Conservation (phyloP, 2,329 filamentous ascomycete genomes). For the Cercospora zeina region DNA sequence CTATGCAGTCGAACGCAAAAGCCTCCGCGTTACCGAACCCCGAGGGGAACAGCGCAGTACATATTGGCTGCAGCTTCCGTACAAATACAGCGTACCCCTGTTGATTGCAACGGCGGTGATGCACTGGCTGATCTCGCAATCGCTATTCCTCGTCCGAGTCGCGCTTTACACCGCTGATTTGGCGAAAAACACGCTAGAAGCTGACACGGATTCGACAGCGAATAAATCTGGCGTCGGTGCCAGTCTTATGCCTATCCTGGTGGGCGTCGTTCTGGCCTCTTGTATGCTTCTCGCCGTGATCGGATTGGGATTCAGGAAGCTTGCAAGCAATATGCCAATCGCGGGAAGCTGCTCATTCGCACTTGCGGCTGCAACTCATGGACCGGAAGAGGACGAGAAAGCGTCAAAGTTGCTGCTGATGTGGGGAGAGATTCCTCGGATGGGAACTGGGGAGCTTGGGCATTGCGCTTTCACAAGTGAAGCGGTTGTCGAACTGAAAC, state of each 20-base stretch:
- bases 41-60: slow-evolving; percentile 43
- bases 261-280: background rate
- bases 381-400: slow-evolving; percentile 23
- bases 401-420: slow-evolving; percentile 26
- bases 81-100: slow-evolving; percentile 43
- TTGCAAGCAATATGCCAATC: slow-evolving; percentile 26
- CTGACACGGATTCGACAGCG: background rate
- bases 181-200: slow-evolving; percentile 25
- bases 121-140: slow-evolving; percentile 50
- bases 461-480: slow-evolving; percentile 30
- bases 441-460: slow-evolving; percentile 18
- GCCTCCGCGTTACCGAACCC: slow-evolving; percentile 45
- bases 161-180: background rate
- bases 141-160: slow-evolving; percentile 46
- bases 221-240: background rate
- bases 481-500: background rate
- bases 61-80: slow-evolving; percentile 47
- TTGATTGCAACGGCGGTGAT: slow-evolving; percentile 37
- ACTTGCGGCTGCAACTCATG: slow-evolving; percentile 30
- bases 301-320: slow-evolving; percentile 16
- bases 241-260: slow-evolving; percentile 7
- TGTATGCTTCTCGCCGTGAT: slow-evolving; percentile 17
- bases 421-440: slow-evolving; percentile 27
- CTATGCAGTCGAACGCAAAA: slow-evolving; percentile 30
- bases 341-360: slow-evolving; percentile 27